Evolutionary conservation across 2,329 filamentous ascomycete species (phyloP), one percentile per base, ranked within the genome.

Genomic region (Ophiostoma montium): DNA sequence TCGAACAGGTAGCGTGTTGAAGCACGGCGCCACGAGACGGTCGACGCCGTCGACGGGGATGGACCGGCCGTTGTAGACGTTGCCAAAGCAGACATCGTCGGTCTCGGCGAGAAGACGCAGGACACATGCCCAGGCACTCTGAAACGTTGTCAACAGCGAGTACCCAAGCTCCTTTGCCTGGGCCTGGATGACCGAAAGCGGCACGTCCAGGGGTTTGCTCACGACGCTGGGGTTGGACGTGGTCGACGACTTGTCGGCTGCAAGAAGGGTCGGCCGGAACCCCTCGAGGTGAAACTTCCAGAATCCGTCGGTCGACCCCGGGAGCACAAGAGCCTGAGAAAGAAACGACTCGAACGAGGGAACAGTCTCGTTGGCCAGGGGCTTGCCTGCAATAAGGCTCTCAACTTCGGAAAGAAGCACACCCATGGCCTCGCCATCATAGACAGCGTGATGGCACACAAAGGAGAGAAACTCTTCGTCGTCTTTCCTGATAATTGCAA

Each of bases 1-100:
- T 23, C 86, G 75, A 2, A 88, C 60, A 0, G 89, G 87, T 12
- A 95, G 65, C 0, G 89, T 94, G 60, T 95, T 95, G 70, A 95
- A 95, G 61, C 87, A 94, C 0, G 89, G 89, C 0, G 86, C 87
- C n/a, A 94, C 76, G 6, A 95, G 73, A 4, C 72, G 69, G 35
- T 89, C 80, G 11, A 90, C 68, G 0, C 74, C 75, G 6, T 82
- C 72, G 3, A 89, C 62, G 0, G 76, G 65, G 10, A 86, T 60
- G 1, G 80, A 82, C 8, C 89, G 78, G 1, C 89, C 88, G 58
- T 79, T 89, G 50, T 90, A 74, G 2, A 95, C 82, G 57, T 86
- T 92, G 0, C 90, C 89, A 58, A 95, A 95, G 61, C 86, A 92
- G 5, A 95, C 58, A 58, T 95, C 88, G 0, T 67, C 61, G 5